A percentile compares a stretch with the other conserved stretches of the same genome.
phyloP scores from a whole-genome alignment of 129 eudicot species.

The Dittrichia graveolens region DNA sequence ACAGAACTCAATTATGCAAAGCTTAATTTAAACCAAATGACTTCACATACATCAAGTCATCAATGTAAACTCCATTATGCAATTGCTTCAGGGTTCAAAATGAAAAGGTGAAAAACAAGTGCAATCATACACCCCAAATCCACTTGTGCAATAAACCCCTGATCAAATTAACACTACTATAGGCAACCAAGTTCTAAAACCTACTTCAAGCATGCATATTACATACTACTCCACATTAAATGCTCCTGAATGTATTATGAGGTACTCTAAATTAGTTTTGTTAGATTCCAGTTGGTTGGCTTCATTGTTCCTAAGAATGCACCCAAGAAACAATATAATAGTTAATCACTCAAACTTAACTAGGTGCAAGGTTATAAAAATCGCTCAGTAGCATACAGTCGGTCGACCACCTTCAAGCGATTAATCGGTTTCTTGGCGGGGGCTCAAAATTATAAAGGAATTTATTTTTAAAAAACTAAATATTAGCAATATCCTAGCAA shows the following conservation, averaged over 20 bases:
- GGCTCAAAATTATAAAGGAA: too few species aligned
- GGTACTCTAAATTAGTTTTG: neutral
- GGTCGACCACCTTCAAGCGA: too few species aligned
- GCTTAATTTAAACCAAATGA: conserved; percentile 11
- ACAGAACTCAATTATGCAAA: conserved; percentile 19
- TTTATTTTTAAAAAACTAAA: too few species aligned
- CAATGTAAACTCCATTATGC: conserved; percentile 11
- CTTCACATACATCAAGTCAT: neutral
- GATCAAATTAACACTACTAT: neutral
- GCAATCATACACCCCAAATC: conserved; percentile 12
- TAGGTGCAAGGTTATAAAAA: too few species aligned
- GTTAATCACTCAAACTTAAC: too few species aligned
- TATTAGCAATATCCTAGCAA: too few species aligned
- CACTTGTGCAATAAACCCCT: neutral
- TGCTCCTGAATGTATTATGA: neutral
- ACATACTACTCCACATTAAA: neutral
- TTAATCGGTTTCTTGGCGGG: too few species aligned
- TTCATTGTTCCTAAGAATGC: neutral
- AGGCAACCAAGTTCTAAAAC: neutral
- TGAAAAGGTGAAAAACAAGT: conserved; percentile 4
- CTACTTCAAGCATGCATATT: neutral
- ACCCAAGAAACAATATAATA: too few species aligned
- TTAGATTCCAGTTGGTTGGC: neutral
- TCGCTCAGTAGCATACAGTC: too few species aligned
- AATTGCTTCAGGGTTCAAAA: neutral